Conservation (phyloP, 2,329 filamentous ascomycete genomes). For the Escovopsis sp. region DNA sequence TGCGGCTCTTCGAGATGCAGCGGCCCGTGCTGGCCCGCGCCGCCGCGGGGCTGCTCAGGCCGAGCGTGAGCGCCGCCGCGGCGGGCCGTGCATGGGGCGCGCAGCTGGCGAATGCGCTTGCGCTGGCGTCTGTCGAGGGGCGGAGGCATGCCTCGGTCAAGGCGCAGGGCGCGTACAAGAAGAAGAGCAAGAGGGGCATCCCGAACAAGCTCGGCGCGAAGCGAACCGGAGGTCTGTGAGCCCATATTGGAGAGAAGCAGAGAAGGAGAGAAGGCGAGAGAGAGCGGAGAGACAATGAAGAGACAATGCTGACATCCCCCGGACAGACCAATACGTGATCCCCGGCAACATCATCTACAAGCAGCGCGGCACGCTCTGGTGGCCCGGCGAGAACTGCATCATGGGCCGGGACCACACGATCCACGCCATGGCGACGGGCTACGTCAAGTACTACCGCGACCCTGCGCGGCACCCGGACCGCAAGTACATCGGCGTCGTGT, state of each 20-base stretch:
- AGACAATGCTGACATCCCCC: neutral
- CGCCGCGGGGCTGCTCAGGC: constrained; percentile 16
- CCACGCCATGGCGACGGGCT: constrained; percentile 70
- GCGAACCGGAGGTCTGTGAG: constrained; percentile 61
- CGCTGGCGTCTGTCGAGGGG: constrained; percentile 23
- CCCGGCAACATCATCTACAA: constrained; percentile 97
- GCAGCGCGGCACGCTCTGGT: constrained; percentile 90
- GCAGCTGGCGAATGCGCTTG: constrained; percentile 23
- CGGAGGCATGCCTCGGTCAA: constrained; percentile 44
- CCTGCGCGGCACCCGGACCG: constrained; percentile 67
- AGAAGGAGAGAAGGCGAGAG: neutral
- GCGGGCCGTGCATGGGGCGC: constrained; percentile 8
- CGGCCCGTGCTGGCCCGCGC: constrained; percentile 31
- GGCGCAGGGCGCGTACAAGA: constrained; percentile 54
- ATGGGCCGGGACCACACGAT: constrained; percentile 97
- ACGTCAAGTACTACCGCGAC: constrained; percentile 94
- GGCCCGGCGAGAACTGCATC: constrained; percentile 84
- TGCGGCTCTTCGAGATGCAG: constrained; percentile 33
- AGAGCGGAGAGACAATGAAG: neutral
- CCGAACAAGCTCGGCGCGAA: constrained; percentile 87
- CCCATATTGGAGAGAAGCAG: no score
- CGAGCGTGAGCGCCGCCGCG: constrained; percentile 8
- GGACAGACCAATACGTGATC: constrained; percentile 73
- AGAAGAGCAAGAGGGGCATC: constrained; percentile 43
- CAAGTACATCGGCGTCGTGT: constrained; percentile 89